Conservation (phyloP, 352 stramenopile genomes). For the Phytophthora foliorum region DNA sequence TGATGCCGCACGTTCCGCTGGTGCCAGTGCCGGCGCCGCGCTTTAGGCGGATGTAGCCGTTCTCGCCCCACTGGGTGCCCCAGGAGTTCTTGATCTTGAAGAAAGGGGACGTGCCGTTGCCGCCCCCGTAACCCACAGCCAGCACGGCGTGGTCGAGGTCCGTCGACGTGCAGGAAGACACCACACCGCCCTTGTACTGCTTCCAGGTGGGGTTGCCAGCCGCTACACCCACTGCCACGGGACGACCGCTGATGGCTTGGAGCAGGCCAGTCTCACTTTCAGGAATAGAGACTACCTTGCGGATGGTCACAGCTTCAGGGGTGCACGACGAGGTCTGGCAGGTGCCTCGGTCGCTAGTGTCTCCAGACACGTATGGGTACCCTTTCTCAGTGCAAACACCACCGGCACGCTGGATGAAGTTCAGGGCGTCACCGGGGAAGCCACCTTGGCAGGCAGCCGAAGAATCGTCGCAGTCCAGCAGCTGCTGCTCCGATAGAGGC, state of each 20-base stretch:
- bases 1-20: conserved; percentile 60
- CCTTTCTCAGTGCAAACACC: conserved; percentile 80
- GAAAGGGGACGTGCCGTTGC: conserved; percentile 42
- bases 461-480: conserved; percentile 90
- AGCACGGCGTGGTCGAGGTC: conserved; percentile 98
- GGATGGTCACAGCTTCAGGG: conserved; percentile 42
- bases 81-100: conserved; percentile 99
- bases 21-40: conserved; percentile 63
- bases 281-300: conserved; percentile 63
- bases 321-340: conserved; percentile 52
- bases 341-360: conserved; percentile 34
- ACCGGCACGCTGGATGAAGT: conserved; percentile 86
- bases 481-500: conserved; percentile 93
- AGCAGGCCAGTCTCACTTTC: conserved; percentile 87
- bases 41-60: conserved; percentile 95
- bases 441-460: conserved; percentile 93
- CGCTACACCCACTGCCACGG: conserved; percentile 96
- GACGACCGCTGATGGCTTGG: conserved; percentile 89
- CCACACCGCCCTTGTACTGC: conserved; percentile 96
- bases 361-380: conserved; percentile 88
- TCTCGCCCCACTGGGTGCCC: conserved; percentile 94
- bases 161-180: conserved; percentile 80
- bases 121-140: conserved; percentile 94
- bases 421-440: conserved; percentile 87
- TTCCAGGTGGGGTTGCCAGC: conserved; percentile 96